Evolutionary conservation across 345 rosid species (phyloP).

Genomic region (Streptanthus diversifolius): DNA sequence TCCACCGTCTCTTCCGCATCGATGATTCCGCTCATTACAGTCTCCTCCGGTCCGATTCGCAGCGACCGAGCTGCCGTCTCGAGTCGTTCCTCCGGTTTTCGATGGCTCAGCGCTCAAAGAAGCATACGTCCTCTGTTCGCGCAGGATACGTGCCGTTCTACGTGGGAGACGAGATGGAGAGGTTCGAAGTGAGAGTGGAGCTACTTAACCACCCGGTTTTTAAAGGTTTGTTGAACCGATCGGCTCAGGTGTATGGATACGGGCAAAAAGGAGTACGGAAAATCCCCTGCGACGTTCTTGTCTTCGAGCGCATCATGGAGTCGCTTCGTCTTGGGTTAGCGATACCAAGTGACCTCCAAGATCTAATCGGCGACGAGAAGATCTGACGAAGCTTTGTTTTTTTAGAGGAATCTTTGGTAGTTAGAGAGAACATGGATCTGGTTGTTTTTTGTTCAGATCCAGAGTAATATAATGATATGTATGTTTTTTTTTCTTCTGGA

Average conservation of each 20-base stretch:
- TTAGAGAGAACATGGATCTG: conserved; percentile 18
- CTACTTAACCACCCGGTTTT: conserved; percentile 84
- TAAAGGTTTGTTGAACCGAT: conserved; percentile 60
- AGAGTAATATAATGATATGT: conserved; percentile 1
- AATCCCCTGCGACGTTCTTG: conserved; percentile 86
- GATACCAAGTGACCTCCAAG: conserved; percentile 52
- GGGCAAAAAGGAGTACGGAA: conserved; percentile 84
- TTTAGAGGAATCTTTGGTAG: conserved; percentile 23
- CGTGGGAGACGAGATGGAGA: conserved; percentile 95
- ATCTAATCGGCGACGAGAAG: conserved; percentile 29
- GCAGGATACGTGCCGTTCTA: conserved; percentile 82
- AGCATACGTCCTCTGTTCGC: conserved; percentile 43
- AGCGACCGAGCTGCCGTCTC: conserved; percentile 24
- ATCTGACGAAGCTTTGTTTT: neutral
- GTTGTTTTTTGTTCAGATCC: conserved; percentile 22
- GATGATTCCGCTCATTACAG: conserved; percentile 81
- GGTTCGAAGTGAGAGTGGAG: conserved; percentile 82
- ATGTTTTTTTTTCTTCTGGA: neutral
- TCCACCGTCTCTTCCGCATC: conserved; percentile 84
- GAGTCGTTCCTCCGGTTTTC: conserved; percentile 22
- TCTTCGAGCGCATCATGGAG: conserved; percentile 78
- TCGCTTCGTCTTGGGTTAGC: conserved; percentile 69
- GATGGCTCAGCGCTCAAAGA: conserved; percentile 29
- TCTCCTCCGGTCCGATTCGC: conserved; percentile 58
- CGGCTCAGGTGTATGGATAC: conserved; percentile 95